Conservation (phyloP, 306 rosid species). For the Spatholobus suberectus region DNA sequence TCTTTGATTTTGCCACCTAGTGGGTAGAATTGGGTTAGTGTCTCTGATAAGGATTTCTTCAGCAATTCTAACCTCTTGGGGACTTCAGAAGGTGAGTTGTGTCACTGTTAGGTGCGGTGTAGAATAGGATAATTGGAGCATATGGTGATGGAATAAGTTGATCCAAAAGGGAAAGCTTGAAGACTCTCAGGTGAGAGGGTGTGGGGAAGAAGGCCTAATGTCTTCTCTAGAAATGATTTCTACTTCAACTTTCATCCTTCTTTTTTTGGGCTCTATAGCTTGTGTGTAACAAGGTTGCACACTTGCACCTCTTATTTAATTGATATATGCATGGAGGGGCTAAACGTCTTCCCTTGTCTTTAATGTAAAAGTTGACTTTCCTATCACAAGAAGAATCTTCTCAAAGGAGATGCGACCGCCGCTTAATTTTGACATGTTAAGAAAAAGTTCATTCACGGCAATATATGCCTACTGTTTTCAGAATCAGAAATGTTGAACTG, state of each 20-base stretch:
- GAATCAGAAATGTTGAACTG: background rate
- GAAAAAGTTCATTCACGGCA: background rate
- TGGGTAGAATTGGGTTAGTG: slow-evolving; percentile 55
- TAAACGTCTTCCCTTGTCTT: background rate
- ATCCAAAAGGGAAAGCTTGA: slow-evolving; percentile 51
- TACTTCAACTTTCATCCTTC: background rate
- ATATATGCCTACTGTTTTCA: background rate
- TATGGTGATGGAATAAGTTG: slow-evolving; percentile 41
- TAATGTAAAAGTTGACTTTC: background rate
- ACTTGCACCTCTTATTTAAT: background rate
- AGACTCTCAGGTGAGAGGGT: slow-evolving; percentile 39
- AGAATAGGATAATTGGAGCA: slow-evolving; percentile 39
- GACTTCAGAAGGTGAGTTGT: background rate
- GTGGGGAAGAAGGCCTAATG: slow-evolving; percentile 54
- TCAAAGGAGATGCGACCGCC: background rate
- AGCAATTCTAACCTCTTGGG: slow-evolving; percentile 39
- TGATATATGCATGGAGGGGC: background rate
- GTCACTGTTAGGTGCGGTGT: background rate
- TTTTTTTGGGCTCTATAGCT: background rate
- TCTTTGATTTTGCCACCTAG: slow-evolving; percentile 58
- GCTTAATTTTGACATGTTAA: background rate
- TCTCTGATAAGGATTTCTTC: slow-evolving; percentile 51
- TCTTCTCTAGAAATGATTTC: slow-evolving; percentile 46
- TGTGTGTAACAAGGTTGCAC: background rate
- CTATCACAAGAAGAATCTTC: background rate